Percentiles rank a stretch among this genome's conserved stretches.
These are phyloP conservation scores for Rhinocladiella mackenziei DNA, from an alignment of 2,329 filamentous ascomycete species.

Conservation along the genomic window DNA sequence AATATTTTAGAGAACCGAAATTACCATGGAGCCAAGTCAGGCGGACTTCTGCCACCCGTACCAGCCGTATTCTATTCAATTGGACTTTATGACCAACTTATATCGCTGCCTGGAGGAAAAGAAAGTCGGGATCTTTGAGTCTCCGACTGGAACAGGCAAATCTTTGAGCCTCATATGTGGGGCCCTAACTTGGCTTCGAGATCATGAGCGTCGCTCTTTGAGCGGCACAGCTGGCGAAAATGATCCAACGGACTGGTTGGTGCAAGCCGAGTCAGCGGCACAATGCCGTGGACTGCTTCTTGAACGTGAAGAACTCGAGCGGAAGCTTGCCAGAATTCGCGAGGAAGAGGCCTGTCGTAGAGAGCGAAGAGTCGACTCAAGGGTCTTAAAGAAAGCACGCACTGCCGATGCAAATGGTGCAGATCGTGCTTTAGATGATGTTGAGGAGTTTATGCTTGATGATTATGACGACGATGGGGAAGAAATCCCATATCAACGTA, in stretches of 20 bases:
- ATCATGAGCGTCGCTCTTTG: conserved; percentile 59
- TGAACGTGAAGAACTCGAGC: conserved; percentile 68
- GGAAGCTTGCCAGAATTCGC: conserved; percentile 38
- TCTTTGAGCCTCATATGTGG: conserved; percentile 87
- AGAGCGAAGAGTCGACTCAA: conserved; percentile 7
- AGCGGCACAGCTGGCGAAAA: conserved; percentile 33
- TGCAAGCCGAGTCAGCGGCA: conserved; percentile 68
- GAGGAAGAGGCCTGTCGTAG: conserved; percentile 15
- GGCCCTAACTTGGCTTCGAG: conserved; percentile 83
- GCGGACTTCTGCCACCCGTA: conserved; percentile 80
- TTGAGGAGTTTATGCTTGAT: conserved; percentile 69
- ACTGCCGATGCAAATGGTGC: background rate
- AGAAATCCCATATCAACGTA: conserved; percentile 32
- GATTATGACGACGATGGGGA: conserved; percentile 67
- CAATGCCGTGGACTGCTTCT: conserved; percentile 63
- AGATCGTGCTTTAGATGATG: conserved; percentile 47
- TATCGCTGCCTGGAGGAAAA: conserved; percentile 75
- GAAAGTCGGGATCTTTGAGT: conserved; percentile 84
- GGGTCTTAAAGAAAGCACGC: conserved; percentile 16
- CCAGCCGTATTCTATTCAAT: conserved; percentile 80
- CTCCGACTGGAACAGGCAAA: conserved; percentile 90
- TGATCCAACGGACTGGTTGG: conserved; percentile 79
- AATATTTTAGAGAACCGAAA: background rate
- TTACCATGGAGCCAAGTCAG: conserved; percentile 34
- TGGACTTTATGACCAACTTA: conserved; percentile 78